These are phyloP conservation scores for Irpex lacteus DNA, from an alignment of 1,284 basidiomycete genomes.

Conservation along the genomic window DNA sequence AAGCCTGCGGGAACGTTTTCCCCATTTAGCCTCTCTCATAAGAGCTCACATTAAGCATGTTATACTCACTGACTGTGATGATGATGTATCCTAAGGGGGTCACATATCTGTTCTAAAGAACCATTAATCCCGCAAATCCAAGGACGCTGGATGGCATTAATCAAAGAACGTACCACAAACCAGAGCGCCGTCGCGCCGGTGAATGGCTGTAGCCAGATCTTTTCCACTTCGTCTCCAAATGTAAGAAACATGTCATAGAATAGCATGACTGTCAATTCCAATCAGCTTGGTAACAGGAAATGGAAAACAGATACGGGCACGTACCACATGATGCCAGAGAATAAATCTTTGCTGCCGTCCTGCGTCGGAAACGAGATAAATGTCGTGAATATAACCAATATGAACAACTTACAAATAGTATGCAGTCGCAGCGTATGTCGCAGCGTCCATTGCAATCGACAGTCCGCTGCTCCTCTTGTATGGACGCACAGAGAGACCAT, in stretches of 20 bases:
- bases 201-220: constrained; percentile 28
- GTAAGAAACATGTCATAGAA: constrained; percentile 28
- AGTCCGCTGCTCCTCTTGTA: background rate
- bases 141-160: background rate
- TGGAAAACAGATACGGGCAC: constrained; percentile 5
- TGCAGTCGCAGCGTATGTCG: constrained; percentile 18
- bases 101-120: constrained; percentile 24
- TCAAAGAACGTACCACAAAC: constrained; percentile 20
- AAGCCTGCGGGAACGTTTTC: constrained; percentile 17
- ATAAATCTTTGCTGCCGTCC: constrained; percentile 27
- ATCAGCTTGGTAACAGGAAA: background rate
- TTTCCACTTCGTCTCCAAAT: constrained; percentile 28
- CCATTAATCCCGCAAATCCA: background rate
- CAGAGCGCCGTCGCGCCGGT: constrained; percentile 27
- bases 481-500: background rate
- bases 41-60: background rate
- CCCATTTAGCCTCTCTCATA: background rate
- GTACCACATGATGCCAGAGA: constrained; percentile 27
- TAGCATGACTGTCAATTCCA: constrained; percentile 21
- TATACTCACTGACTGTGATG: constrained; percentile 24
- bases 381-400: background rate
- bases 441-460: background rate
- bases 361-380: constrained; percentile 9
- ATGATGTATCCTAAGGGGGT: constrained; percentile 27
- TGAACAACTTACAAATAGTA: constrained; percentile 21